These are phyloP conservation scores for Fusarium sp. DNA, from an alignment of 2,329 filamentous ascomycete species.

Conservation along the genomic window DNA sequence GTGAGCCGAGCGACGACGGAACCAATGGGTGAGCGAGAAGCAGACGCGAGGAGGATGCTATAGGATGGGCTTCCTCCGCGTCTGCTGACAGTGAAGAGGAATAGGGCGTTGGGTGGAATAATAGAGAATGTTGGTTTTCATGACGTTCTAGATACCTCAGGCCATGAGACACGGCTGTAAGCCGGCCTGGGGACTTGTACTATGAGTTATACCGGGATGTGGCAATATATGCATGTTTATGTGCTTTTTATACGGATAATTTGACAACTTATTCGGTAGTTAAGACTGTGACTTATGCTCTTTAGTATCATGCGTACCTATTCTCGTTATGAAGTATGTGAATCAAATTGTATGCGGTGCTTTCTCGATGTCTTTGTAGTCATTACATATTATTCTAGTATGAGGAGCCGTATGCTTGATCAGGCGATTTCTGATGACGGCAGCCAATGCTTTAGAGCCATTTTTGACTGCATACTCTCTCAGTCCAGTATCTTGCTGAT, in stretches of 20 bases:
- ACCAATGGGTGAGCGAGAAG: conserved; percentile 50
- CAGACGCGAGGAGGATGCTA: conserved; percentile 55
- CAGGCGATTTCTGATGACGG: no score
- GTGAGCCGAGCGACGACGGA: conserved; percentile 54
- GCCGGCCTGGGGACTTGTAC: conserved; percentile 42
- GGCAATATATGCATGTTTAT: conserved; percentile 43
- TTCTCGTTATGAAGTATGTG: no score
- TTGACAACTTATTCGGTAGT: background rate
- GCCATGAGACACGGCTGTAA: conserved; percentile 23
- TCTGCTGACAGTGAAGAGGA: conserved; percentile 31
- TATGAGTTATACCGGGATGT: conserved; percentile 41
- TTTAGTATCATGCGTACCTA: background rate
- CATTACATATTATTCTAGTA: background rate
- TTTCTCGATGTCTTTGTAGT: background rate
- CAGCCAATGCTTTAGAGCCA: background rate
- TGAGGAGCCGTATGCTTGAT: no score
- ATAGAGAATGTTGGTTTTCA: conserved; percentile 49
- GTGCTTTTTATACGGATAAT: background rate
- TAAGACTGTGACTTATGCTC: background rate
- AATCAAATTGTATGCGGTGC: background rate
- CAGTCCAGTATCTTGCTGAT: conserved; percentile 57
- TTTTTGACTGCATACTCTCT: no score
- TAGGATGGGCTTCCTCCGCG: conserved; percentile 40
- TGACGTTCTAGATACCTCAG: conserved; percentile 43
- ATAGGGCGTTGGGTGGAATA: conserved; percentile 51